Conservation (phyloP, 1,139 yeast species). For the Meyerozyma athensensis region DNA sequence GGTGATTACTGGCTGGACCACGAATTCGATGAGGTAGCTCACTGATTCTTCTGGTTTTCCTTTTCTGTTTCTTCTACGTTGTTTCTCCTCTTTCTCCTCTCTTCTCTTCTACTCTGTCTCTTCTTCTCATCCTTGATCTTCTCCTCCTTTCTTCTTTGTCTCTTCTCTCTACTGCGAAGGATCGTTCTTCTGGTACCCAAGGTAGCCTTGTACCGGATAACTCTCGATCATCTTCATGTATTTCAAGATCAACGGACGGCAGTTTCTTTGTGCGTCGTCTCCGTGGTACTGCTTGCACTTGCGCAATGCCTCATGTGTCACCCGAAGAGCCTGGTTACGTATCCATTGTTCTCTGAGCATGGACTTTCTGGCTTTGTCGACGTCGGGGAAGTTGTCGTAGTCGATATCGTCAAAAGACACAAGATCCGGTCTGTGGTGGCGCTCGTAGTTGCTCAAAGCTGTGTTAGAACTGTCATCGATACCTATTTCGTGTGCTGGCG, state of each 20-base stretch:
- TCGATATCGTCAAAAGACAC: conserved; percentile 84
- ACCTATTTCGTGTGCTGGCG: neutral
- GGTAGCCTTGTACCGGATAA: conserved; percentile 63
- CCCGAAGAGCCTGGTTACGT: conserved; percentile 62
- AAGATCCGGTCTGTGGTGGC: conserved; percentile 64
- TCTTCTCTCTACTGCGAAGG: conserved; percentile 52
- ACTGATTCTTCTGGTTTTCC: too few species aligned
- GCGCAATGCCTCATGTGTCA: conserved; percentile 69
- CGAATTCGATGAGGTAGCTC: too few species aligned
- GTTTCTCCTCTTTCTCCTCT: neutral
- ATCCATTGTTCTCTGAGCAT: conserved; percentile 80
- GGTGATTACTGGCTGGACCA: too few species aligned
- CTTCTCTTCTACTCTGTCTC: neutral
- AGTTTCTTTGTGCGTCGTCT: conserved; percentile 71
- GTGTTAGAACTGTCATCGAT: conserved; percentile 17
- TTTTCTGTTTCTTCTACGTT: too few species aligned
- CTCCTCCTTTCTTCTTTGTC: neutral
- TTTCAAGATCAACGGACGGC: conserved; percentile 59
- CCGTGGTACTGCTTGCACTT: conserved; percentile 73
- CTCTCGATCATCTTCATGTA: conserved; percentile 73
- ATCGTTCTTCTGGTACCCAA: conserved; percentile 83
- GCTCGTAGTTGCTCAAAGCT: conserved; percentile 38
- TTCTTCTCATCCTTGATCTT: neutral
- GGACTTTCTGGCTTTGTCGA: conserved; percentile 70
- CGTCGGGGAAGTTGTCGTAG: conserved; percentile 60